A percentile compares a stretch with the other conserved stretches of the same genome.
phyloP scores from a whole-genome alignment of 2,329 filamentous ascomycete genomes.

The Pseudogymnoascus sp. region DNA sequence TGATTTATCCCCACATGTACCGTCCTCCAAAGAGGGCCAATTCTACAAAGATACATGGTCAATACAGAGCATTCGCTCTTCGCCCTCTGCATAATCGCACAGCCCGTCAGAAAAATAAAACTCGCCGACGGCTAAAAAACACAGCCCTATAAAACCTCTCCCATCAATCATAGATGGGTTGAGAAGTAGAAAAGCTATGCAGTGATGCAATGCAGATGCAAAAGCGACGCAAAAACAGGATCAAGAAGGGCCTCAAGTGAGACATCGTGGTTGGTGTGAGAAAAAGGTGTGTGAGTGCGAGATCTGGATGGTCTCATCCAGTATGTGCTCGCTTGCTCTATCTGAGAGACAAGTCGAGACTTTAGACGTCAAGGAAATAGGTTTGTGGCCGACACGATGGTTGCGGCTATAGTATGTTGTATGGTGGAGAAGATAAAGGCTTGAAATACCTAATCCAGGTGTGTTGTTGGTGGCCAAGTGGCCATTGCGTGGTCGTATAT shows the following conservation, averaged over 20 bases:
- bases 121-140: constrained; percentile 4
- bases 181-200: not conserved
- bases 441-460: not conserved
- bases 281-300: not conserved
- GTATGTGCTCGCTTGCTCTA: not conserved
- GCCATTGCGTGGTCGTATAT: not conserved
- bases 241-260: constrained; percentile 4
- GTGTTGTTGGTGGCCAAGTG: not conserved
- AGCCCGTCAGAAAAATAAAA: not conserved
- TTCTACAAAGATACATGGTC: constrained; percentile 5
- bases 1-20: constrained; percentile 4
- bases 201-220: not conserved
- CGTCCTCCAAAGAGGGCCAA: not conserved
- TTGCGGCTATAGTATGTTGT: not conserved
- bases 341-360: not conserved
- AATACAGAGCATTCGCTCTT: not conserved
- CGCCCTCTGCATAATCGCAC: constrained; percentile 2
- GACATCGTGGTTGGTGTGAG: constrained; percentile 1
- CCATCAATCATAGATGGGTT: not conserved
- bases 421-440: not conserved
- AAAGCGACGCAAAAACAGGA: constrained; percentile 5
- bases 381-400: constrained; percentile 2
- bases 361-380: constrained; percentile 5
- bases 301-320: not conserved
- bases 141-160: not conserved